phyloP scores from a whole-genome alignment of 495 filamentous ascomycete genomes.

The Darksidea phi region DNA sequence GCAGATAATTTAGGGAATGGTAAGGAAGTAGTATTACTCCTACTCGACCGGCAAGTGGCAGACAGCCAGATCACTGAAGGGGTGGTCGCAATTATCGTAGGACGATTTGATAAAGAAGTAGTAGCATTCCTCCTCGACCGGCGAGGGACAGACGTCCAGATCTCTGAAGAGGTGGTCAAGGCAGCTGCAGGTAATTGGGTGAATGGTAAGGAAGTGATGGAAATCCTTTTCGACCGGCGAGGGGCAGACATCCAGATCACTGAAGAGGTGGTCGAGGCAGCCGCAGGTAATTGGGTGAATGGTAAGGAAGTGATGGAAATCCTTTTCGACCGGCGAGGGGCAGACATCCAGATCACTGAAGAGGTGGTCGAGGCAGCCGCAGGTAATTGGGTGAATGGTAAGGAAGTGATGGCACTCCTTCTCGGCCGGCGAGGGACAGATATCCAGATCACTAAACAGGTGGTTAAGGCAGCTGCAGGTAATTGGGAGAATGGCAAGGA shows the following conservation, averaged over 20 bases:
- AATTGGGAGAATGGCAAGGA: constrained; percentile 12
- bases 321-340: constrained; percentile 17
- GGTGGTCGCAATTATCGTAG: constrained; percentile 18
- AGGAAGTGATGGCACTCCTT: constrained; percentile 23
- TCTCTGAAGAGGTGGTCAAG: constrained; percentile 20
- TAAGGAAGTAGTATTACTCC: constrained; percentile 22
- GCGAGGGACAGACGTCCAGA: constrained; percentile 5
- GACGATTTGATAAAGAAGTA: constrained; percentile 18
- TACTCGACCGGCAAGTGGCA: constrained; percentile 5
- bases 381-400: constrained; percentile 10
- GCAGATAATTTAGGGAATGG: constrained; percentile 6
- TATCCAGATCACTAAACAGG: constrained; percentile 15
- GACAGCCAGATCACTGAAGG: constrained; percentile 30
- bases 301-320: constrained; percentile 23
- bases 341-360: constrained; percentile 14
- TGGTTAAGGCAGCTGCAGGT: constrained; percentile 3
- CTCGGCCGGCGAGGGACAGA: constrained; percentile 16
- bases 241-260: too few species aligned
- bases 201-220: background rate
- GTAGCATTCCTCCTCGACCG: constrained; percentile 18
- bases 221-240: too few species aligned
- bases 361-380: constrained; percentile 9
- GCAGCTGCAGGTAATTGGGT: constrained; percentile 4
- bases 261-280: constrained; percentile 10
- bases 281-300: constrained; percentile 1